Evolutionary conservation across 176 grass and related monocot genomes (phyloP).

Genomic region (Lolium multiflorum): DNA sequence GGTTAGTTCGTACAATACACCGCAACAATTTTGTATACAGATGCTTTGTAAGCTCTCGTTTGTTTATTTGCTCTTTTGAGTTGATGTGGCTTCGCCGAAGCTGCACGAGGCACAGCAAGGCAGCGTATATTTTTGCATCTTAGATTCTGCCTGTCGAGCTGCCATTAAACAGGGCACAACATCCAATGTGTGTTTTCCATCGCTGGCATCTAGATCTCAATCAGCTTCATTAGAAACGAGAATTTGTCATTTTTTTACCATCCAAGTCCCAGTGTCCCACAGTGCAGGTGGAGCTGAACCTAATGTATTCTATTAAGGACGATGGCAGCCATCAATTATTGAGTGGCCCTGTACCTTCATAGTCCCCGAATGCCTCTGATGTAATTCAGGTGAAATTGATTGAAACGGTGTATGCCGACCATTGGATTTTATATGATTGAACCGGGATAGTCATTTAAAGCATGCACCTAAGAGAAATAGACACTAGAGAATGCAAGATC

Average conservation of each 20-base stretch:
- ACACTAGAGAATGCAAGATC: no score
- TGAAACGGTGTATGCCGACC: no score
- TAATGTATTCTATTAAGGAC: neutral
- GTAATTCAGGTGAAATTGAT: no score
- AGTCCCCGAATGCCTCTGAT: no score
- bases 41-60: conserved; percentile 10
- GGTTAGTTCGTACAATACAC: neutral
- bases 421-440: no score
- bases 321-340: neutral
- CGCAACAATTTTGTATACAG: neutral
- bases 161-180: conserved; percentile 24
- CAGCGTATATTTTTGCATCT: neutral
- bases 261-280: neutral
- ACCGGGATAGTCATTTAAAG: no score
- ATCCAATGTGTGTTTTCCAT: neutral
- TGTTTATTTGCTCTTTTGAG: conserved; percentile 39
- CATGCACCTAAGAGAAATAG: no score
- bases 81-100: conserved; percentile 11
- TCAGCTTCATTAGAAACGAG: conserved; percentile 27
- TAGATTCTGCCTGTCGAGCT: conserved; percentile 39
- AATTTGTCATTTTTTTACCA: neutral
- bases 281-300: neutral
- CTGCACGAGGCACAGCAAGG: neutral
- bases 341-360: neutral
- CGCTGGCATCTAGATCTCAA: neutral